Evolutionary conservation across 495 filamentous ascomycete genomes (phyloP), one percentile per base, ranked within the genome.

Genomic region (Xylaria palmicola): DNA sequence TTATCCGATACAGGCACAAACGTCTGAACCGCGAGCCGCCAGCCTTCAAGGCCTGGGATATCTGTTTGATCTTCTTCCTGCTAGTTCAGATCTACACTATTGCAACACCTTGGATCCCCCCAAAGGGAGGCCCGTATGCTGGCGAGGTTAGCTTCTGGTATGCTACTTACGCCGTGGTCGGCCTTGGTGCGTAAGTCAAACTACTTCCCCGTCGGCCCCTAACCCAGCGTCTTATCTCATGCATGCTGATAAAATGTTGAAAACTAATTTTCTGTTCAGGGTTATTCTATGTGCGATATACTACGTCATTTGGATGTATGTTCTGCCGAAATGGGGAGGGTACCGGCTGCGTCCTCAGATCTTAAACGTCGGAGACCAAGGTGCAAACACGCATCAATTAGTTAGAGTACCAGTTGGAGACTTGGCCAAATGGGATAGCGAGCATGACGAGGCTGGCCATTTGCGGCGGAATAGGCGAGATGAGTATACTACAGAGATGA

Each of bases 61-160:
- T 80, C 0, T 74, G 79, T 4, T 63, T 87, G 10, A 74, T 77
- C 12, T 86, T 88, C 65, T 77, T 79, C 13, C 79, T 87, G 34
- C 44, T 84, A 1, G 71, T 83, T 0, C 79, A 85, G 32, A 30
- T 83, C 0, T 88, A 85, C 62, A 72, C 86, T 52, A 67, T 89
- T 20, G 74, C 84, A 9, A 84, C 84, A 68, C 86, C 86, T 5
- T 89, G 86, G 87, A 88, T 85, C 58, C 86, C 86, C 26, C 86
- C 86, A 0, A 75, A 74, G 1, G 75, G 70, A 3, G 86, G 86
- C 0, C 75, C 77, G 0, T 76, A 74, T 40, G 83, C 80, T 1
- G 85, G 86, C 0, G 79, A 85, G 57, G 84, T 88, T 2, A 86
- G 80, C 49, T 88, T 89, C 64, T 88, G 85, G 85, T 88, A 88